Evolutionary conservation across 2,329 filamentous ascomycete genomes (phyloP).

Genomic region (Cucurbitaria berberidis): DNA sequence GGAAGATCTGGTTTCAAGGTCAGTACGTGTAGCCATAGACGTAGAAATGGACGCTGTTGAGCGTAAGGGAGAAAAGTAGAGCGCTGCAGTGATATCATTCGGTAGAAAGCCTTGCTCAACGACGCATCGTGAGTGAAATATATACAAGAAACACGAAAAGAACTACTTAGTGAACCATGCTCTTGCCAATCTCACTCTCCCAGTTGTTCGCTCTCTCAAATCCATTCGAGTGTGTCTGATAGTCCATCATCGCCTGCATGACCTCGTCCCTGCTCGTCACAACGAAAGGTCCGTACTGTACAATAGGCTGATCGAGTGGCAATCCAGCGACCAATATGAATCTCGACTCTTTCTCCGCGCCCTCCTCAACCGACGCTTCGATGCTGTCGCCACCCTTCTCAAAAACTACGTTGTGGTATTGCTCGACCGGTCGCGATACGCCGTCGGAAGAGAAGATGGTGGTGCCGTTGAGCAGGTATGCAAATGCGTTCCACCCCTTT

Average conservation of each 20-base stretch:
- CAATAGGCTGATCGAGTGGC: slow-evolving; percentile 53
- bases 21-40: no score
- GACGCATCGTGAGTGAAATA: not conserved
- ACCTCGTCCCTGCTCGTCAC: slow-evolving; percentile 46
- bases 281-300: slow-evolving; percentile 50
- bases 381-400: slow-evolving; percentile 78
- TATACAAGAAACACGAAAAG: not conserved
- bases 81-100: not conserved
- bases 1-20: no score
- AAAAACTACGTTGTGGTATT: slow-evolving; percentile 91
- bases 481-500: slow-evolving; percentile 85
- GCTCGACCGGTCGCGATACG: slow-evolving; percentile 58
- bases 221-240: slow-evolving; percentile 45
- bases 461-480: slow-evolving; percentile 80
- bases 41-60: no score
- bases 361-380: slow-evolving; percentile 69
- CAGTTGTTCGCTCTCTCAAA: slow-evolving; percentile 73
- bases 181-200: slow-evolving; percentile 71
- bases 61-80: not conserved
- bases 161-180: slow-evolving; percentile 40
- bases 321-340: slow-evolving; percentile 78
- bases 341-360: slow-evolving; percentile 64
- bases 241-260: slow-evolving; percentile 48
- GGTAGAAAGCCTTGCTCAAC: no score
- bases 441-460: slow-evolving; percentile 60